Base-by-base conservation (phyloP, 2,329 filamentous ascomycete genomes). In the Parastagonospora avenae region DNA sequence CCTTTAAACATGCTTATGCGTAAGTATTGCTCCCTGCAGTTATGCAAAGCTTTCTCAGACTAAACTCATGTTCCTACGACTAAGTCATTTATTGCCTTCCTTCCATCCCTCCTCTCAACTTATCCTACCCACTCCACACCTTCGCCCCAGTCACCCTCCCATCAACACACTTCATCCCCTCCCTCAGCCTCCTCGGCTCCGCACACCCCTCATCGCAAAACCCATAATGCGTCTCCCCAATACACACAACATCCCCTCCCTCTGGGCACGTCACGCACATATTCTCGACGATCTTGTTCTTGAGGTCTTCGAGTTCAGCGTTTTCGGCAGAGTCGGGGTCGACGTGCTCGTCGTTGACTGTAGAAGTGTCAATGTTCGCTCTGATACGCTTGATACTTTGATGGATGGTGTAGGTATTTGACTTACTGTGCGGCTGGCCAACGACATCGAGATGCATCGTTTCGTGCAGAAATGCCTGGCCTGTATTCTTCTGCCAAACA, bases 391-490 rank as follows among this genome's bases (percentile, higher is more conserved):
- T 3, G 19, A 24, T 24, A 5, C 19, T 24, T 5, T 24, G 5
- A 24, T 24, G 19, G 3, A 24, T 24, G 5, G 19, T 24, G 3
- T 5, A 24, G 19, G 19, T 24, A 5, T 24, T 45, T 16, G 35
- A 51, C 52, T 50, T 51, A 55, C 52, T 51, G 33, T 51, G 35
- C 8, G 52, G 52, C 27, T 45, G 14, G 36, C 52, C 52, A 28
- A 46, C 36, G 40, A 48, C 45, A 19, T 55, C 30, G 27, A 55
- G 48, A 51, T 55, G 48, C 52, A 55, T 54, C 52, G 50, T 54
- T 32, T 54, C 51, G 19, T 54, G 51, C 32, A 50, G 44, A 30
- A 54, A 50, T 31, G 43, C 43, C 30, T 54, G 51, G n/a, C 52
- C 52, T 8, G 37, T 46, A 28, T 41, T 50, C 47, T 44, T 47